Percentiles rank a stretch among this genome's conserved stretches.
Conservation (phyloP, 371 early-diverging fungal species). For the Umbelopsis sp. region DNA sequence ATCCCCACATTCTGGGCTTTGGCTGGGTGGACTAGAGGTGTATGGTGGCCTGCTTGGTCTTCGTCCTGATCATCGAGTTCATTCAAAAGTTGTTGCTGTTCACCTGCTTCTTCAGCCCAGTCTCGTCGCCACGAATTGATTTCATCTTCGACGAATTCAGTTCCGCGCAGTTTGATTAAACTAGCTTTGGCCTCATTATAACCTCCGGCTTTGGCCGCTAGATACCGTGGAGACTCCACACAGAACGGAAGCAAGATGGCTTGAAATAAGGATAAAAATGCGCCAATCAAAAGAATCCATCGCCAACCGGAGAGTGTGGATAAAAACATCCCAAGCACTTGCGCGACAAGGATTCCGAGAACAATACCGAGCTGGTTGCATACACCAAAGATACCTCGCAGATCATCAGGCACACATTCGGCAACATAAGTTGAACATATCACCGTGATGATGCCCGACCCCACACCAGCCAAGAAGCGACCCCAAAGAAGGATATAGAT, state of each 20-base stretch:
- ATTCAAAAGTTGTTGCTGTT: conserved; percentile 27
- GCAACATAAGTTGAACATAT: conserved; percentile 87
- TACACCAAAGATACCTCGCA: conserved; percentile 80
- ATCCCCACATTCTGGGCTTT: conserved; percentile 33
- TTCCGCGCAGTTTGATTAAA: conserved; percentile 61
- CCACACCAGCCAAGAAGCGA: conserved; percentile 86
- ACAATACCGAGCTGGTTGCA: conserved; percentile 88
- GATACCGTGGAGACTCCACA: conserved; percentile 81
- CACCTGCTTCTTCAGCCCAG: conserved; percentile 35
- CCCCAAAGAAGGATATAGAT: conserved; percentile 65
- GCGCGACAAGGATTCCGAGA: conserved; percentile 76
- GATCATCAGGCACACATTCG: conserved; percentile 78
- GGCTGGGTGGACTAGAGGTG: neutral
- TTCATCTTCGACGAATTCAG: conserved; percentile 64
- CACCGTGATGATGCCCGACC: conserved; percentile 81
- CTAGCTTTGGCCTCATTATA: conserved; percentile 56
- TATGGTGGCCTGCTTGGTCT: neutral
- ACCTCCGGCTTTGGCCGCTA: conserved; percentile 58
- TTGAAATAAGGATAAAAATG: conserved; percentile 66
- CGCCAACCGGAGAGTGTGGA: conserved; percentile 70
- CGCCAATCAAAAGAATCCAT: conserved; percentile 59
- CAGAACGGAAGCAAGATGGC: conserved; percentile 66
- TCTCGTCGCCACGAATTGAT: conserved; percentile 64
- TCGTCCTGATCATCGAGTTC: conserved; percentile 24
- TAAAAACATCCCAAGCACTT: conserved; percentile 64